Conservation (phyloP, 2,329 filamentous ascomycete genomes). For the Scytalidium lignicola region DNA sequence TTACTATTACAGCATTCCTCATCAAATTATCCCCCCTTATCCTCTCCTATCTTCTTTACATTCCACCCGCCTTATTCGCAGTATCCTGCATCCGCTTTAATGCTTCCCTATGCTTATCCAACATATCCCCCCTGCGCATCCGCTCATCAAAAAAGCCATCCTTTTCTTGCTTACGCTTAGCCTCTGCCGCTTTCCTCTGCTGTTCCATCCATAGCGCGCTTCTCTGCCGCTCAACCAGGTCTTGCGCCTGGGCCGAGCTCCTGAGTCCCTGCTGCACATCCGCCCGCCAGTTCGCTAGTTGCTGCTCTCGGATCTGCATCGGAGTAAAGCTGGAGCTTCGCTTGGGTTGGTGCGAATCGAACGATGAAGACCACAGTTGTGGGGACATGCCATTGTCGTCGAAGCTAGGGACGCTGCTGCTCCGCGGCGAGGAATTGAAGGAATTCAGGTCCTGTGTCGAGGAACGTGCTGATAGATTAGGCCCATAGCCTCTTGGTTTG, state of each 20-base stretch:
- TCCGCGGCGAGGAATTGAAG: not conserved
- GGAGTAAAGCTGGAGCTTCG: slow-evolving; percentile 39
- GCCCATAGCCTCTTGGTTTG: not conserved
- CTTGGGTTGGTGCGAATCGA: slow-evolving; percentile 52
- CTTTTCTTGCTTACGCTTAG: slow-evolving; percentile 46
- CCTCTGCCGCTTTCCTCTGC: slow-evolving; percentile 51
- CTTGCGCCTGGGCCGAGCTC: slow-evolving; percentile 21
- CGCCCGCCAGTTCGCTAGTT: slow-evolving; percentile 63
- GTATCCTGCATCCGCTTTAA: slow-evolving; percentile 69
- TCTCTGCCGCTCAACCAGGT: slow-evolving; percentile 48
- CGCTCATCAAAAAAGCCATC: slow-evolving; percentile 65
- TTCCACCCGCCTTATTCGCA: slow-evolving; percentile 13
- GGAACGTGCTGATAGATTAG: not conserved
- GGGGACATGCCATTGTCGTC: not conserved
- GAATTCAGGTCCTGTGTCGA: not conserved
- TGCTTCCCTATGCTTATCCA: slow-evolving; percentile 72
- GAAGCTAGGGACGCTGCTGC: not conserved
- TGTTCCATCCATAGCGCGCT: slow-evolving; percentile 55
- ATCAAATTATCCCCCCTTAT: not conserved
- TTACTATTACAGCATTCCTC: too few relatives aligned
- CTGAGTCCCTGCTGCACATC: slow-evolving; percentile 60
- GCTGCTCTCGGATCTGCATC: slow-evolving; percentile 45
- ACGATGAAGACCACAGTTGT: slow-evolving; percentile 22
- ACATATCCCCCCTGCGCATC: slow-evolving; percentile 71
- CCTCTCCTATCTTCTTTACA: not conserved